Base-by-base conservation (phyloP, 169 alveolate genomes). In the Babesia ovata region DNA sequence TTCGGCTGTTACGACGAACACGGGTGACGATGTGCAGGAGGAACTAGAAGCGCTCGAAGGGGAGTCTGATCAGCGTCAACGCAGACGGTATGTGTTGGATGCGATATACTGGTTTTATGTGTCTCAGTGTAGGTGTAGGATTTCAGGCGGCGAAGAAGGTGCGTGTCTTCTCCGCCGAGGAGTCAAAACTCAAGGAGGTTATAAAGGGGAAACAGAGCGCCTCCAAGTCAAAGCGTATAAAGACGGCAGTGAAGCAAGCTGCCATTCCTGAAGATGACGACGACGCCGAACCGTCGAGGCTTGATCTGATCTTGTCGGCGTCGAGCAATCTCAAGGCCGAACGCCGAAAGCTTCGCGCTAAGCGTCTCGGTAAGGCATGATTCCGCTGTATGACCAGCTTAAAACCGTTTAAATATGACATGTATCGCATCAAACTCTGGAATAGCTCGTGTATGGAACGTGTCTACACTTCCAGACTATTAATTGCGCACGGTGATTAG, bases 141-240 rank as follows among this genome's bases (percentile, higher is more conserved):
- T 39, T 42, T 22, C 22, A 62, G 17, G 26, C 22, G 28, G 69
- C 49, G 59, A 36, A 70, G 49, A 49, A 81, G 33, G 70, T 58
- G 22, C 78, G 63, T 69, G 73, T 63, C 29, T 79, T 77, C 17
- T 81, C 73, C 22, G 63, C 75, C 12, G 90, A 62, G 46, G 67
- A 72, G 26, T 69, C 57, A 26, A 63, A 75, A 28, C 88, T 86
- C 29, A 48, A 77, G 63, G 83, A 71, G 39, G 85, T 45, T 8
- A 52, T 86, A 17, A 67, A 73, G 62, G 56, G 22, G 17, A 86
- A 73, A 28, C 75, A 81, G 70, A 62, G 63, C 58, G 79, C 62
- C 49, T 54, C 75, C 36, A 75, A 36, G 12, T 69, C 79, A 26
- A 77, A 85, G 50, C 75, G 58, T 46, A 69, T 58, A 19, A 78